These are phyloP conservation scores for Vitis cinerea DNA, from an alignment of 164 flowering plant genomes.

Conservation along the genomic window DNA sequence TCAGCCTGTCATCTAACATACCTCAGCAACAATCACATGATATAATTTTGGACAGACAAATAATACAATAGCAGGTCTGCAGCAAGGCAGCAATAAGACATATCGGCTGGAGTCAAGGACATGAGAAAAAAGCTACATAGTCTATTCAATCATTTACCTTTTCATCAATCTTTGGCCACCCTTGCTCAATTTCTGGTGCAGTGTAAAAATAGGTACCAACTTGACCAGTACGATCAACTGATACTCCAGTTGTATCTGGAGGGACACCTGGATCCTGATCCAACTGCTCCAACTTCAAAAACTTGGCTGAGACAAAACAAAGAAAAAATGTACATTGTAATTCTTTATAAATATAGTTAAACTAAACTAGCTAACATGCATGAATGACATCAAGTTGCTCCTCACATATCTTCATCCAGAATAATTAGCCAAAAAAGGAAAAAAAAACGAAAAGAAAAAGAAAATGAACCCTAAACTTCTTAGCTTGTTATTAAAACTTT, in stretches of 20 bases:
- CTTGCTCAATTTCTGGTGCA: constrained; percentile 99
- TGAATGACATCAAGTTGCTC: too few species aligned
- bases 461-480: background rate
- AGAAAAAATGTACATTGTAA: background rate
- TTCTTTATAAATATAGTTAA: too few species aligned
- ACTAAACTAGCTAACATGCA: too few species aligned
- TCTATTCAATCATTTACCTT: constrained; percentile 46
- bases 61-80: background rate
- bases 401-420: background rate
- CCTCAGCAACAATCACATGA: constrained; percentile 1
- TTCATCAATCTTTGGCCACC: constrained; percentile 97
- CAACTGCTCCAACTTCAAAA: constrained; percentile 88
- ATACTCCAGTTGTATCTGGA: constrained; percentile 61
- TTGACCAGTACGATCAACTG: constrained; percentile 92
- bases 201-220: constrained; percentile 96
- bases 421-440: too few species aligned
- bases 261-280: constrained; percentile 71
- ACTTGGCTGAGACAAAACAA: constrained; percentile 62
- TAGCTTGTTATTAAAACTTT: too few species aligned
- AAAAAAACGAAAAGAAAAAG: background rate
- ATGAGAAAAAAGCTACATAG: constrained; percentile 1
- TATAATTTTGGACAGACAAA: background rate
- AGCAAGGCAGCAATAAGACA: background rate
- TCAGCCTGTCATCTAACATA: constrained; percentile 63
- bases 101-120: constrained; percentile 1